Evolutionary conservation across 2,329 filamentous ascomycete species (phyloP), one percentile per base, ranked within the genome.

Genomic region (Lasiodiplodia sp.): DNA sequence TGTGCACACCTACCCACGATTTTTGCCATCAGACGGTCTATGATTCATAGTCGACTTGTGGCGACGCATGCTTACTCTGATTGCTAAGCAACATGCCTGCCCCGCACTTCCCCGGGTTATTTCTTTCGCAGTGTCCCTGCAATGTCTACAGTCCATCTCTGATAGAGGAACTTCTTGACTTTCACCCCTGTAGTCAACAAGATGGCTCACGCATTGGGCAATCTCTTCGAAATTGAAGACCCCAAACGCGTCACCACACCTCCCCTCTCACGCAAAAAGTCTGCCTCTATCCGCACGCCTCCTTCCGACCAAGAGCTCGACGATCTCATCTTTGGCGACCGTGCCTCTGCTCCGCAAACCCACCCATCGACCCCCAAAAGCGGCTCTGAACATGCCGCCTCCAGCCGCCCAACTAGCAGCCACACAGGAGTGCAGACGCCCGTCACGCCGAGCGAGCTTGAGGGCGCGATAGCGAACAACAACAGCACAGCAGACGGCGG

Each of bases 401-500:
- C 53, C 25, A 18, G 72, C 28, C 71, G 67, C 71, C 37, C 37
- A 4, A 0, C 37, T 14, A 38, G 37, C 73, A 12, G 70, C 71
- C 12, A 47, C 47, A 64, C 40, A 6, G 72, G 72, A 1, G 55
- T 63, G 0, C 71, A 75, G 58, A 70, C 65, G 23, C 69, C 68
- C 31, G 67, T 49, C 18, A 76, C 75, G 1, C 75, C 78, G 2
- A 76, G 71, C 57, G 79, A 79, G 0, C 78, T 80, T 58, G 78
- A 83, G 60, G 88, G 90, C 31, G 31, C 31, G 31, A 10, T 34
- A 34, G 31, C 31, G 31, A 34, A 34, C 31, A 34, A 28, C 72
- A 84, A 83, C 75, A 90, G 86, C 73, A 34, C 31, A 44, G 40
- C 64, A 34, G 82, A 34, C 31, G 31, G 31, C 31, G 31, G 31